Percentiles rank a stretch among this genome's conserved stretches.
Conservation (phyloP, 1,284 basidiomycete species). For the Pulveroboletus sp. region DNA sequence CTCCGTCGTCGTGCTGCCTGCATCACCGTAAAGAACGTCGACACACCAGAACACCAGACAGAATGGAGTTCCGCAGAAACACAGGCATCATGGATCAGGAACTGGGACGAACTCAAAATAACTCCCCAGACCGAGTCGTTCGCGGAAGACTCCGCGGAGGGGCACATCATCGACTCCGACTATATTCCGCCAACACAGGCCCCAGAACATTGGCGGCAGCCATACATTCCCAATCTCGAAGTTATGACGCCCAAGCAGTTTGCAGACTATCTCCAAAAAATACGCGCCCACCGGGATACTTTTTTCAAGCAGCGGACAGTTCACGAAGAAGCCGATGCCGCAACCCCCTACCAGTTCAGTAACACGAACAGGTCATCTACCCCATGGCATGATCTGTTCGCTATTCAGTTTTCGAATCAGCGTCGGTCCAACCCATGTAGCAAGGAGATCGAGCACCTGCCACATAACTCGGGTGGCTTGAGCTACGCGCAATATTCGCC, state of each 20-base stretch:
- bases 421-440: slow-evolving; percentile 31
- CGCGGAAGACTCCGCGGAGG: slow-evolving; percentile 13
- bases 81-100: slow-evolving; percentile 59
- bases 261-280: slow-evolving; percentile 49
- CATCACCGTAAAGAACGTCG: slow-evolving; percentile 57
- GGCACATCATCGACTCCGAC: slow-evolving; percentile 29
- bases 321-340: slow-evolving; percentile 15
- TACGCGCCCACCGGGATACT: slow-evolving; percentile 46
- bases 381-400: slow-evolving; percentile 34
- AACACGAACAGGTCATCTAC: slow-evolving; percentile 27
- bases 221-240: slow-evolving; percentile 42
- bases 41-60: slow-evolving; percentile 68
- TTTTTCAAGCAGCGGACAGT: slow-evolving; percentile 45
- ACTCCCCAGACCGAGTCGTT: slow-evolving; percentile 30
- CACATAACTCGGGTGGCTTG: slow-evolving; percentile 61
- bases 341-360: slow-evolving; percentile 33
- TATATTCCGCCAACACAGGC: slow-evolving; percentile 11
- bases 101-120: slow-evolving; percentile 61
- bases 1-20: slow-evolving; percentile 57
- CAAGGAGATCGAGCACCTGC: slow-evolving; percentile 54
- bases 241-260: slow-evolving; percentile 52
- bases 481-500: slow-evolving; percentile 50
- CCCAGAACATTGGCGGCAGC: slow-evolving; percentile 16
- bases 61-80: slow-evolving; percentile 67
- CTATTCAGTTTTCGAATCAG: slow-evolving; percentile 33